These are phyloP conservation scores for Phytophthora ramorum DNA, from an alignment of 352 stramenopile genomes.

Conservation along the genomic window DNA sequence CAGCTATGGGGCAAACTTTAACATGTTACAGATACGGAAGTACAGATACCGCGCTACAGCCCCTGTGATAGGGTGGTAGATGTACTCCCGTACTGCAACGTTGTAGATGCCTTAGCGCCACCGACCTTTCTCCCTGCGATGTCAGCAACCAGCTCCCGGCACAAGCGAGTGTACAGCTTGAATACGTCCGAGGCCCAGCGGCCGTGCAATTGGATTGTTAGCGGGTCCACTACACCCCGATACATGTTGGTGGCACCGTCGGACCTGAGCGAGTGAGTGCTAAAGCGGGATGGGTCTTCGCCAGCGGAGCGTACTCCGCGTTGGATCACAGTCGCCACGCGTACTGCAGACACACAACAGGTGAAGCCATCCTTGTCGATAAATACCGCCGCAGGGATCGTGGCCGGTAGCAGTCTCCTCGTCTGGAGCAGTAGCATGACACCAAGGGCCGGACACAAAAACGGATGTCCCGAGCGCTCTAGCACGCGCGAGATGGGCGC, in stretches of 20 bases:
- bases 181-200: slow-evolving; percentile 3
- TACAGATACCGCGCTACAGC: slow-evolving; percentile 2
- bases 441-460: slow-evolving; percentile 1
- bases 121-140: not conserved
- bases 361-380: not conserved
- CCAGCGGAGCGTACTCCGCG: not conserved
- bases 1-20: no score
- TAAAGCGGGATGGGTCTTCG: not conserved
- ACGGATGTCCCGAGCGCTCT: not conserved
- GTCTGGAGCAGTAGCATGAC: not conserved
- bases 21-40: not conserved
- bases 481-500: not conserved
- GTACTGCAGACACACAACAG: not conserved
- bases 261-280: not conserved
- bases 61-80: not conserved
- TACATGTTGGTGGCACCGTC: slow-evolving; percentile 8
- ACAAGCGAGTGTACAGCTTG: slow-evolving; percentile 5
- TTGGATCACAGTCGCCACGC: not conserved
- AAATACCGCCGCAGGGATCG: slow-evolving; percentile 1
- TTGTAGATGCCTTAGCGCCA: not conserved
- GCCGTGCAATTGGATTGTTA: slow-evolving; percentile 15
- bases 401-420: not conserved
- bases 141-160: not conserved
- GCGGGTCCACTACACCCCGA: not conserved
- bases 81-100: not conserved